phyloP scores from a whole-genome alignment of 345 rosid species.

The Rhizophora apiculata region DNA sequence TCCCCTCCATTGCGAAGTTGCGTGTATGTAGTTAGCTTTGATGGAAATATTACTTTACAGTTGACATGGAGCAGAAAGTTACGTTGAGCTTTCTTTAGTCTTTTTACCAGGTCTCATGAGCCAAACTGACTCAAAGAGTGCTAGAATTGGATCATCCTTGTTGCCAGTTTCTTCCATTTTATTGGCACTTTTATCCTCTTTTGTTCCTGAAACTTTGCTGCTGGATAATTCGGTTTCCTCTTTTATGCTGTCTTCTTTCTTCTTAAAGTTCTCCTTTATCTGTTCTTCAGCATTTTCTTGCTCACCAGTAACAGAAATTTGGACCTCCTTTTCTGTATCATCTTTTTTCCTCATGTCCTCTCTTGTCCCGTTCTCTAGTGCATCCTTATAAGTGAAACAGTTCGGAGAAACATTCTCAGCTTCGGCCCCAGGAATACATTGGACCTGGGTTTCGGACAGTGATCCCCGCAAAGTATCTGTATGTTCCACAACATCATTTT shows the following conservation, averaged over 20 bases:
- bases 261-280: background rate
- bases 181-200: background rate
- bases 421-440: background rate
- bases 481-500: background rate
- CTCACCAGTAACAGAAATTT: background rate
- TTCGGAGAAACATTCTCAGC: background rate
- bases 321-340: background rate
- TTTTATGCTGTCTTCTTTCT: background rate
- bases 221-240: background rate
- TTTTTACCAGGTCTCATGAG: conserved; percentile 31
- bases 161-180: conserved; percentile 16
- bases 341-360: conserved; percentile 15
- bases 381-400: conserved; percentile 45
- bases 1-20: background rate
- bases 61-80: conserved; percentile 20
- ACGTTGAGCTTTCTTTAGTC: conserved; percentile 15
- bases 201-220: background rate
- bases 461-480: background rate
- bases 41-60: background rate
- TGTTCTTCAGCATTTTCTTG: conserved; percentile 5
- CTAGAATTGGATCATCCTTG: conserved; percentile 40
- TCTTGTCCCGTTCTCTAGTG: conserved; percentile 39
- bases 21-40: background rate
- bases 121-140: conserved; percentile 55
- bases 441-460: too few species aligned